Evolutionary conservation across 371 early-diverging fungal genomes (phyloP).

Genomic region (Haplosporangium sp.): DNA sequence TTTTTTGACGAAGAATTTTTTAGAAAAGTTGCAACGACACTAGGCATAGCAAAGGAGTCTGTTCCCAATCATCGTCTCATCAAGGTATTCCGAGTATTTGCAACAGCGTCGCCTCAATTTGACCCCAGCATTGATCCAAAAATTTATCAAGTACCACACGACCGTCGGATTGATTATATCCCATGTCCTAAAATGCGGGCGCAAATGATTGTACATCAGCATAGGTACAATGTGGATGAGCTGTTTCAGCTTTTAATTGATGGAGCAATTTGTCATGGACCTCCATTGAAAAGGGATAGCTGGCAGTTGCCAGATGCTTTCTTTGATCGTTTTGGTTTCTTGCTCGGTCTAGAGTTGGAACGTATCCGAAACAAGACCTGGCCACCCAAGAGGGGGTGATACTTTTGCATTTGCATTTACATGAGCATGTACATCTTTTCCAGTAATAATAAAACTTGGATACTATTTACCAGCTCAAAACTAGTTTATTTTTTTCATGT

Average conservation of each 20-base stretch:
- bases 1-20: slow-evolving; percentile 9
- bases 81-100: slow-evolving; percentile 19
- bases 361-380: slow-evolving; percentile 34
- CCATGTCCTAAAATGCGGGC: slow-evolving; percentile 68
- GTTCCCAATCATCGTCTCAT: slow-evolving; percentile 19
- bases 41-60: slow-evolving; percentile 14
- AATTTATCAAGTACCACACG: slow-evolving; percentile 63
- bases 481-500: too few species aligned
- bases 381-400: slow-evolving; percentile 15
- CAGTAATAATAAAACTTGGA: background rate
- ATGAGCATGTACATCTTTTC: too few species aligned
- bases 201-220: slow-evolving; percentile 68
- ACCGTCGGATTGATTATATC: slow-evolving; percentile 66
- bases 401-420: background rate
- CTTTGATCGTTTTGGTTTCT: slow-evolving; percentile 65
- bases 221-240: slow-evolving; percentile 64
- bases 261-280: slow-evolving; percentile 63
- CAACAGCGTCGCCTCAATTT: slow-evolving; percentile 12
- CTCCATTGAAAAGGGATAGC: slow-evolving; percentile 62
- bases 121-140: slow-evolving; percentile 46
- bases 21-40: slow-evolving; percentile 6
- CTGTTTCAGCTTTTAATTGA: slow-evolving; percentile 61
- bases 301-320: slow-evolving; percentile 68
- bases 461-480: too few species aligned
- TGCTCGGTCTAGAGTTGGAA: slow-evolving; percentile 37